phyloP scores from a whole-genome alignment of 1,284 basidiomycete genomes.

The Paramarasmius palmivorus region DNA sequence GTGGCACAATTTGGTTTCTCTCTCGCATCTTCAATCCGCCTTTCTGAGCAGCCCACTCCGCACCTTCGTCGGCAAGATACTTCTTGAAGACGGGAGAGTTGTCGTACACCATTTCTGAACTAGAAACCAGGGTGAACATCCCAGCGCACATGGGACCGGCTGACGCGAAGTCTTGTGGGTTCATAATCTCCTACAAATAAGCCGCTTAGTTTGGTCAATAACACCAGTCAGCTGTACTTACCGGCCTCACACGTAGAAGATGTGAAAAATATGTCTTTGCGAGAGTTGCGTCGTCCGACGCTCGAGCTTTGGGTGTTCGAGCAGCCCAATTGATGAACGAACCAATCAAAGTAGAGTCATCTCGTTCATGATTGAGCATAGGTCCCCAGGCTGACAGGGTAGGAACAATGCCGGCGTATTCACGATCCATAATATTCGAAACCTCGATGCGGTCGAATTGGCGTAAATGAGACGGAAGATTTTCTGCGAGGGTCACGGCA shows the following conservation, averaged over 20 bases:
- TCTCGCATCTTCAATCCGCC: not conserved
- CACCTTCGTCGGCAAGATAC: conserved; percentile 1
- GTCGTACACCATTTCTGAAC: not conserved
- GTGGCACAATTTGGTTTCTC: conserved; percentile 4
- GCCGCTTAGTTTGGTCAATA: no score
- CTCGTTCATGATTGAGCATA: conserved; percentile 25
- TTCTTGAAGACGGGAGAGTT: not conserved
- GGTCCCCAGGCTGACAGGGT: conserved; percentile 36
- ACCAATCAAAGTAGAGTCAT: conserved; percentile 34
- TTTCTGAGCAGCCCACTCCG: not conserved
- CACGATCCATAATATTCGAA: conserved; percentile 43
- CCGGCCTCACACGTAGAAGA: no score
- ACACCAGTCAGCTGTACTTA: no score
- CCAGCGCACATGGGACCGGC: no score
- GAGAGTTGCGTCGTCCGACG: not conserved
- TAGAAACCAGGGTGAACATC: not conserved
- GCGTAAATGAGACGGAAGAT: conserved; percentile 12
- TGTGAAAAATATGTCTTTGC: not conserved
- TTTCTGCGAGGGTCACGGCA: conserved; percentile 28
- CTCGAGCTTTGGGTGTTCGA: not conserved
- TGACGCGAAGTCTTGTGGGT: no score
- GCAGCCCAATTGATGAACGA: conserved; percentile 47
- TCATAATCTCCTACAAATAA: no score
- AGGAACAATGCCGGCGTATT: conserved; percentile 36
- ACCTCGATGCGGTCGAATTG: conserved; percentile 44